phyloP scores from a whole-genome alignment of 225 moss, liverwort and hornwort species.

The Rhytidiadelphus loreus region DNA sequence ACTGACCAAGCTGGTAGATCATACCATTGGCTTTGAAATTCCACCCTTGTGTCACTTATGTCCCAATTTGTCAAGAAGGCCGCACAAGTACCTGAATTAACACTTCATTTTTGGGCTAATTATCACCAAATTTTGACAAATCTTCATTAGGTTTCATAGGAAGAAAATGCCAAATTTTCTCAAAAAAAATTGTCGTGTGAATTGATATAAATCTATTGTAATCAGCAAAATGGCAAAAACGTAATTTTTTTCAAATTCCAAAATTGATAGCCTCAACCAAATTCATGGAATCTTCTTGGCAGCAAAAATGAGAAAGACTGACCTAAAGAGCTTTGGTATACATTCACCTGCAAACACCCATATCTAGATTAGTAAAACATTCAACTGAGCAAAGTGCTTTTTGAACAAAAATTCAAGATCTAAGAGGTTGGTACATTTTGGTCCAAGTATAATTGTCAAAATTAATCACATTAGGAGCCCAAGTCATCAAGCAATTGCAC shows the following conservation, averaged over 20 bases:
- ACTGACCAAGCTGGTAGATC: slow-evolving; percentile 73
- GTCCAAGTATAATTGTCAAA: background rate
- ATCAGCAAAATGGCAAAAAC: background rate
- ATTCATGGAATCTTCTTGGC: fast-evolving
- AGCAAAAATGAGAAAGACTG: background rate
- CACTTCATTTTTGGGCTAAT: background rate
- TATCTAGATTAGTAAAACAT: background rate
- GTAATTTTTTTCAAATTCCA: fast-evolving
- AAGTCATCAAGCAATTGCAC: background rate
- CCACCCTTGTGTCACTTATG: slow-evolving; percentile 1
- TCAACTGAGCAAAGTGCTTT: background rate
- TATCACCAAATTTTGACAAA: background rate
- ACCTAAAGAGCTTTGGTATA: slow-evolving; percentile 24
- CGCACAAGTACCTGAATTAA: slow-evolving; percentile 12
- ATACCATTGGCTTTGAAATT: slow-evolving; percentile 39
- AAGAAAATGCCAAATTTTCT: background rate
- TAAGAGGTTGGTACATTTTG: too few species aligned
- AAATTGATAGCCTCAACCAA: background rate
- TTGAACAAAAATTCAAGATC: background rate
- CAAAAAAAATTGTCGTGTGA: background rate
- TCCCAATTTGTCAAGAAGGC: slow-evolving; percentile 48
- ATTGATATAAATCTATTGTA: background rate
- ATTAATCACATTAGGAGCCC: background rate
- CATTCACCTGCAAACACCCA: background rate
- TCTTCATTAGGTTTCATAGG: fast-evolving